Evolutionary conservation across 2,329 filamentous ascomycete species (phyloP), one percentile per base, ranked within the genome.

Genomic region (Aspergillus costaricaensis): DNA sequence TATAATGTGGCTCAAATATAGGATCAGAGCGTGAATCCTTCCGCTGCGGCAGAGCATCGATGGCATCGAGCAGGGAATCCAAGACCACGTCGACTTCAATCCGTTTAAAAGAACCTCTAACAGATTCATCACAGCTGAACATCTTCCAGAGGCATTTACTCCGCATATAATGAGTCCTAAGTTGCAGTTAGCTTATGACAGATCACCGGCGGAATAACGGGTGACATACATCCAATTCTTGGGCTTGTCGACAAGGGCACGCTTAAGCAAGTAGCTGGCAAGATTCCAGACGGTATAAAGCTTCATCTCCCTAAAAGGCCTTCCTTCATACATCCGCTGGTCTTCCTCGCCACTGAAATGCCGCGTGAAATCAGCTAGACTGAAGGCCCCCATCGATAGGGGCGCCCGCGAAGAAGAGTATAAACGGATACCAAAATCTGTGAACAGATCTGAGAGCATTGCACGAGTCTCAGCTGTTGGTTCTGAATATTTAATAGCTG

Each of bases 1-100:
- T 96, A 81, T 96, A 96, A 72, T 96, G 92, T 3, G 93, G 93
- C 73, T 96, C 93, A 15, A 97, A 83, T 23, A 96, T 88, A 0
- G 91, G 92, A 62, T 96, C 92, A 39, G 78, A 75, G 19, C 85
- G 81, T 15, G 80, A 82, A 67, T 89, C 85, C 67, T 81, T 82
- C 61, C 85, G 84, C 62, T 84, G 82, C 1, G 88, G 88, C 23
- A 89, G 75, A 8, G 81, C 80, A 57, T 87, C 81, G 58, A 91
- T 85, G 2, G 88, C 84, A 62, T 83, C 82, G 14, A 83, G 76
- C 58, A 89, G 81, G 9, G 83, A 79, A 56, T 85, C 80, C 2
- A 90, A 72, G 8, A 90, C 81, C 58, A 83, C 78, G 55, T 79
- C 77, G 62, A 75, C 63, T 58, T 70, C 72, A 63, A 78, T 67